These are phyloP conservation scores for Selaginella tamariscina DNA, from an alignment of 75 land plant genomes.

Conservation along the genomic window DNA sequence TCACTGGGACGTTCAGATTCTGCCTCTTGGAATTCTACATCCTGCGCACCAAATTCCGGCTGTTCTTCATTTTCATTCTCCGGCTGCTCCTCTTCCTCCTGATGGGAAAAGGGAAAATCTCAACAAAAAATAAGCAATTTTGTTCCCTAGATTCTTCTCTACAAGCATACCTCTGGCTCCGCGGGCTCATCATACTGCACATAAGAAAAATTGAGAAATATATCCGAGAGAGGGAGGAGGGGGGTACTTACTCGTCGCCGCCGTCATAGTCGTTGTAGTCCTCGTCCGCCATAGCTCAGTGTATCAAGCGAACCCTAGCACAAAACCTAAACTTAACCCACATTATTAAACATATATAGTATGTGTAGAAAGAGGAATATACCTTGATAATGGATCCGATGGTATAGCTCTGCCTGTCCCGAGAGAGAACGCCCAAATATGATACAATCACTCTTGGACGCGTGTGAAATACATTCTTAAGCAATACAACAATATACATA, in stretches of 20 bases:
- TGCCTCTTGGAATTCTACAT: conserved; percentile 32
- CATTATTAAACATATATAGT: no score
- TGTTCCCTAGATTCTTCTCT: no score
- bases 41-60: conserved; percentile 33
- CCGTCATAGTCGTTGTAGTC: conserved; percentile 66
- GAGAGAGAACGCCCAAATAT: no score
- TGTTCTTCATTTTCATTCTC: conserved; percentile 47
- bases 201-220: background rate
- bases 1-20: conserved; percentile 24
- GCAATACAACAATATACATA: no score
- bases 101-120: conserved; percentile 1
- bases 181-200: conserved; percentile 83
- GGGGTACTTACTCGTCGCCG: conserved; percentile 27
- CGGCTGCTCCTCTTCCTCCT: conserved; percentile 61
- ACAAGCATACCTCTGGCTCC: conserved; percentile 67
- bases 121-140: no score
- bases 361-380: no score
- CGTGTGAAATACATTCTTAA: no score
- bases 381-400: no score
- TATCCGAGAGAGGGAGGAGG: background rate
- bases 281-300: conserved; percentile 47
- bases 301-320: background rate
- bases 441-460: no score
- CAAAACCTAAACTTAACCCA: no score
- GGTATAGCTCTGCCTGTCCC: no score